Conservation (phyloP, 2,329 filamentous ascomycete genomes). For the Capronia epimyces region DNA sequence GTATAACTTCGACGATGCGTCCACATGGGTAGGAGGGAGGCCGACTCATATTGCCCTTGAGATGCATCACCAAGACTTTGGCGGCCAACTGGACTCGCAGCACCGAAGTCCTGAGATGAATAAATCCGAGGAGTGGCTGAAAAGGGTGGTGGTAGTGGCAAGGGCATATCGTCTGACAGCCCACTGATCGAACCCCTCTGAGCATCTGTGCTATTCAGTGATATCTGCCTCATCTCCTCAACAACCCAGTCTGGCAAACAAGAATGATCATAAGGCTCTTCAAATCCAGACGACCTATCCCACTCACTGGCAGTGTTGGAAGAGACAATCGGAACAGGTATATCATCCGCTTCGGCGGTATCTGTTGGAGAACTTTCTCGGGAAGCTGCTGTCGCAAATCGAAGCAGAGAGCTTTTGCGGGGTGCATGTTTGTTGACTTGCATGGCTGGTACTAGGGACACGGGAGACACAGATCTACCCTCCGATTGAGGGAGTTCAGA, state of each 20-base stretch:
- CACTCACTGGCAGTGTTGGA: not conserved
- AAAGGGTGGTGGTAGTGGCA: slow-evolving; percentile 6
- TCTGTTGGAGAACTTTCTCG: slow-evolving; percentile 9
- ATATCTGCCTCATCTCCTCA: slow-evolving; percentile 10
- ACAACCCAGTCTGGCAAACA: slow-evolving; percentile 1
- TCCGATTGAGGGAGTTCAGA: not conserved
- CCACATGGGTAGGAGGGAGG: not conserved
- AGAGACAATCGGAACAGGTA: not conserved
- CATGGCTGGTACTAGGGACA: slow-evolving; percentile 1
- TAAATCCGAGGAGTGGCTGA: slow-evolving; percentile 1
- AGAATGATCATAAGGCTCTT: slow-evolving; percentile 4
- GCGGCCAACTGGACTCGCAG: not conserved
- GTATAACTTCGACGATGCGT: not conserved
- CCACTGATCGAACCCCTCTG: not conserved
- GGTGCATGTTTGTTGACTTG: slow-evolving; percentile 23
- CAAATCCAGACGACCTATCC: not conserved
- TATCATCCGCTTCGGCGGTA: not conserved
- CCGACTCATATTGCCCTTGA: not conserved
- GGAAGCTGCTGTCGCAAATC: slow-evolving; percentile 23
- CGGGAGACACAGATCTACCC: slow-evolving; percentile 4
- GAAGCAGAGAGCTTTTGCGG: slow-evolving; percentile 27
- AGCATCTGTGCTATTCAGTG: not conserved
- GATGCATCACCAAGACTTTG: not conserved
- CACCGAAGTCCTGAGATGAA: not conserved
- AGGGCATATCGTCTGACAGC: not conserved